Conservation (phyloP, 768 basidiomycete genomes). For the Coprinopsis marcescibilis region DNA sequence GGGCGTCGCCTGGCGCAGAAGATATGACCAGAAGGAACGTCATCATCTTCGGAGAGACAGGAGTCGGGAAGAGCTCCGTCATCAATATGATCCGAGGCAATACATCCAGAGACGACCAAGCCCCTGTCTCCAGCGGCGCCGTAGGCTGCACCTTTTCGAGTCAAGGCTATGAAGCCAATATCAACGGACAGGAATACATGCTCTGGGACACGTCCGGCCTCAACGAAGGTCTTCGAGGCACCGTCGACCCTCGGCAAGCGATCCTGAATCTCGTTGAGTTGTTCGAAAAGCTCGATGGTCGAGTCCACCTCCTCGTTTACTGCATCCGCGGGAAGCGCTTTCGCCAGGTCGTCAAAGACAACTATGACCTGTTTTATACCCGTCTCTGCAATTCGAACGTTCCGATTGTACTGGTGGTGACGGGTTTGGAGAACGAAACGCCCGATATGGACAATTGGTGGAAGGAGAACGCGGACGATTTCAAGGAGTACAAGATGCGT, state of each 20-base stretch:
- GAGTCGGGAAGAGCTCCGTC: constrained; percentile 24
- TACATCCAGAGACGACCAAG: constrained; percentile 15
- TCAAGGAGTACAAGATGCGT: constrained; percentile 22
- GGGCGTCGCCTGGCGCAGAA: neutral
- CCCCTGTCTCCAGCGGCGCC: constrained; percentile 25
- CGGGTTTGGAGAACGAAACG: constrained; percentile 31
- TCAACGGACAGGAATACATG: constrained; percentile 19
- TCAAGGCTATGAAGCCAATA: constrained; percentile 19
- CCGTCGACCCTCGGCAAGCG: constrained; percentile 14
- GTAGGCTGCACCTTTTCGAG: constrained; percentile 30
- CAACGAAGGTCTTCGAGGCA: constrained; percentile 26
- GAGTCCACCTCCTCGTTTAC: constrained; percentile 7
- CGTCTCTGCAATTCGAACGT: constrained; percentile 29
- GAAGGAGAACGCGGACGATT: constrained; percentile 23
- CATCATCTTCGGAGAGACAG: constrained; percentile 34
- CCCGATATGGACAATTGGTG: constrained; percentile 28
- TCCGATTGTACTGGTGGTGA: constrained; percentile 30
- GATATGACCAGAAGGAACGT: constrained; percentile 17
- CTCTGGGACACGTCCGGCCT: constrained; percentile 36
- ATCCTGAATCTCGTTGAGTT: constrained; percentile 12
- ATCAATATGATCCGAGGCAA: constrained; percentile 27
- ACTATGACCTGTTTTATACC: constrained; percentile 31
- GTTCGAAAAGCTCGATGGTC: constrained; percentile 3
- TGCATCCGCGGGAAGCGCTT: constrained; percentile 8
- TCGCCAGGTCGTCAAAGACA: constrained; percentile 16